Conservation (phyloP, 164 flowering plant genomes). For the Houttuynia cordata region DNA sequence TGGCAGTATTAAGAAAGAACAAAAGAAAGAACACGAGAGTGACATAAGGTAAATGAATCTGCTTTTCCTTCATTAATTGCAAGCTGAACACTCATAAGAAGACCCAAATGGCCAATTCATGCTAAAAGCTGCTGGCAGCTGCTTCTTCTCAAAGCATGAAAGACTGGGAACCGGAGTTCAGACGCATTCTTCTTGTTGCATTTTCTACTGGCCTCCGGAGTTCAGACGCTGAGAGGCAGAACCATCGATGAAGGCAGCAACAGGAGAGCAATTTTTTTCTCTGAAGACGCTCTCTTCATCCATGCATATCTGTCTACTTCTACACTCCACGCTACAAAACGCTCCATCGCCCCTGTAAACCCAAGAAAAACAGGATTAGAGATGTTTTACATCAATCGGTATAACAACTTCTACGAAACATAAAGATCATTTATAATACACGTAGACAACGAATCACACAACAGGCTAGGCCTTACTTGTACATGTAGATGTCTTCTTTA, state of each 20-base stretch:
- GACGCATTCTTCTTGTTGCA: slow-evolving; percentile 21
- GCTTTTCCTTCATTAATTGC: no score
- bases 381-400: background rate
- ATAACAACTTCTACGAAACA: no score
- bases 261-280: slow-evolving; percentile 29
- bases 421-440: background rate
- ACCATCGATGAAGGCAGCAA: slow-evolving; percentile 24
- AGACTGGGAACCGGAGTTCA: no score
- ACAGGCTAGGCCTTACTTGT: slow-evolving; percentile 33
- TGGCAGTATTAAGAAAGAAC: no score
- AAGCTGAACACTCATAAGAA: no score
- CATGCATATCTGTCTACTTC: slow-evolving; percentile 60
- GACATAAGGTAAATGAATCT: no score
- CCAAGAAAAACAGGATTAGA: background rate
- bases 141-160: no score
- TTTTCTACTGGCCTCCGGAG: no score
- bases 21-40: no score
- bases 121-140: background rate
- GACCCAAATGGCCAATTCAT: no score
- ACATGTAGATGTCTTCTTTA: slow-evolving; percentile 69
- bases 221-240: slow-evolving; percentile 1
- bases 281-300: slow-evolving; percentile 37
- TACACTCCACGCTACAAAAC: slow-evolving; percentile 72
- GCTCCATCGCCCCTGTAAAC: slow-evolving; percentile 52
- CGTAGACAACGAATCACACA: background rate